Evolutionary conservation across 176 grass and related monocot genomes (phyloP).

Genomic region (Zea mays): DNA sequence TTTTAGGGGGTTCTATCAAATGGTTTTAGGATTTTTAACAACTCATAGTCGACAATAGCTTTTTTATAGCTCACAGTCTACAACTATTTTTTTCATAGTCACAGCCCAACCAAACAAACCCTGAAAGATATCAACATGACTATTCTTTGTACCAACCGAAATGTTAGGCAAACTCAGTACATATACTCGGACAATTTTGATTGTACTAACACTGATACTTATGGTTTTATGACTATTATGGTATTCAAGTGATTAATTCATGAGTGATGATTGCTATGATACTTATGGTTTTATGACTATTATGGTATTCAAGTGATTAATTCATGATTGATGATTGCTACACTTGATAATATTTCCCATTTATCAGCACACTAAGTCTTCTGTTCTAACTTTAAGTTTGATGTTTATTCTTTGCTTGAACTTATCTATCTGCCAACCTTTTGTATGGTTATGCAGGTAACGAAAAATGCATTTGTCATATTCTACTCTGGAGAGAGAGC

Average conservation of each 20-base stretch:
- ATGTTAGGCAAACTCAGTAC: background rate
- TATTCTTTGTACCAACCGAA: slow-evolving; percentile 6
- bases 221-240: background rate
- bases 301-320: slow-evolving; percentile 2
- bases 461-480: slow-evolving; percentile 87
- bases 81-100: too few species aligned
- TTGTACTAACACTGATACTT: background rate
- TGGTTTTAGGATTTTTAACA: too few species aligned
- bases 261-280: slow-evolving; percentile 20
- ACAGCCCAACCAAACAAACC: too few species aligned
- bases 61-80: too few species aligned
- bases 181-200: background rate
- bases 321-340: slow-evolving; percentile 13
- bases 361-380: background rate
- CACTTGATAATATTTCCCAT: background rate
- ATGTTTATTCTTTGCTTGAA: slow-evolving; percentile 15
- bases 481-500: slow-evolving; percentile 95
- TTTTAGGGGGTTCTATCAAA: too few species aligned
- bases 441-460: slow-evolving; percentile 50
- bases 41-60: too few species aligned
- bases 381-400: slow-evolving; percentile 11
- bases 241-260: slow-evolving; percentile 7
- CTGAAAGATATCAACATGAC: background rate
- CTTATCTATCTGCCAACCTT: background rate
- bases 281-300: background rate